Evolutionary conservation across 2,329 filamentous ascomycete genomes (phyloP), one percentile per base, ranked within the genome.

Genomic region (Aureobasidium sp.): DNA sequence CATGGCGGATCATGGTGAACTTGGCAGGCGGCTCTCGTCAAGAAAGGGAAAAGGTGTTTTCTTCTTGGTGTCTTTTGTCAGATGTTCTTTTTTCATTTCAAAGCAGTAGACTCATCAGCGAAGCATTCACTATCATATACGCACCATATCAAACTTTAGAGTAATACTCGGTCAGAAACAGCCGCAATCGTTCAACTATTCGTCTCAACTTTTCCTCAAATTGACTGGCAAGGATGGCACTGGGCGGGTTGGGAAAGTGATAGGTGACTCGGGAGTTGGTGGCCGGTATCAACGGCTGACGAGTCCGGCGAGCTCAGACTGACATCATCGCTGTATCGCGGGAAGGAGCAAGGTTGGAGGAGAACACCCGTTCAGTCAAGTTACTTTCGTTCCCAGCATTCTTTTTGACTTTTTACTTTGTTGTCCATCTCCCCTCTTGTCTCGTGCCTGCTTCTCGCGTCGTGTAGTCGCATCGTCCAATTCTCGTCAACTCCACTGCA

Each of bases 91-190:
- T 29, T 11, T 31, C 51, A 19, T 40, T 51, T n/a, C 10, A 37
- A 19, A 38, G 31, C 50, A 53, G 37, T 55, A 55, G 51, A 55
- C 27, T 43, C 37, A 53, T 51, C 19, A 55, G 51, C 51, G 51
- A 55, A 55, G 51, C 51, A 55, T 55, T 43, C 13, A 10, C 29
- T 53, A 29, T n/a, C 35, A 27, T 29, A 19, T 35, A 38, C 17
- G 23, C 49, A 53, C 10, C n/a, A 53, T 27, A 29, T 53, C 21
- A 21, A 53, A 9, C 29, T 27, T 13, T 40, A 38, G 35, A 40
- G 25, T 8, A 35, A 23, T 3, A 38, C 7, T 53, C 9, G 11
- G 10, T 8, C 35, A 53, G 4, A 13, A 15, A 5, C 35, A 19
- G n/a, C 27, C 10, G 11, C 9, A 13, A n/a, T 11, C 21, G 21